A percentile compares a stretch with the other conserved stretches of the same genome.
Evolutionary conservation across 305 asterid species (phyloP).

Genomic region (Fraxinus angustifolia): DNA sequence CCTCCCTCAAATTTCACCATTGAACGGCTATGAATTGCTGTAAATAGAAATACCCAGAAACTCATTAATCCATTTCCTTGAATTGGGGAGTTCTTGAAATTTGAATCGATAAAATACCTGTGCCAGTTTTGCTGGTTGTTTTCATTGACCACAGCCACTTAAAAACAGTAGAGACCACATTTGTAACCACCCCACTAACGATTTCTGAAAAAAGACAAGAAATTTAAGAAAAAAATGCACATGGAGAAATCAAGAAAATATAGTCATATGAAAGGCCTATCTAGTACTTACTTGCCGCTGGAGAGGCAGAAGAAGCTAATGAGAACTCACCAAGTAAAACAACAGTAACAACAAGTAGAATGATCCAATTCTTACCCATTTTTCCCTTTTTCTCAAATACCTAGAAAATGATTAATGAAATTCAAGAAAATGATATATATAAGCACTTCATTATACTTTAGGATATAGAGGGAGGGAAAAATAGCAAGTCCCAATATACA

Average conservation of each 20-base stretch:
- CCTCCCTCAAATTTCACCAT: conserved; percentile 95
- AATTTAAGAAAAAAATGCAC: conserved; percentile 17
- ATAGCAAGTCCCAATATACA: not conserved
- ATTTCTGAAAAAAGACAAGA: conserved; percentile 43
- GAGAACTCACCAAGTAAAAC: conserved; percentile 50
- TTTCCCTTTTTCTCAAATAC: conserved; percentile 16
- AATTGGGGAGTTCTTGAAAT: conserved; percentile 22
- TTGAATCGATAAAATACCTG: not conserved
- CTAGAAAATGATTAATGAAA: conserved; percentile 9
- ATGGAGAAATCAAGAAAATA: not conserved
- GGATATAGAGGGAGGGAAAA: not conserved
- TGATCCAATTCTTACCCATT: conserved; percentile 48
- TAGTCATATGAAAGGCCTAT: not conserved
- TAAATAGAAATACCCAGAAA: conserved; percentile 19
- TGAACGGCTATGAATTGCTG: conserved; percentile 73
- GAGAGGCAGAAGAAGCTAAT: conserved; percentile 62
- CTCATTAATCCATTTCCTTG: conserved; percentile 20
- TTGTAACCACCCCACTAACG: conserved; percentile 72
- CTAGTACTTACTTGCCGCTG: conserved; percentile 69
- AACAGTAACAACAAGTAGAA: conserved; percentile 35
- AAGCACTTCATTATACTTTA: conserved; percentile 29
- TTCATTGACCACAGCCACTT: conserved; percentile 86
- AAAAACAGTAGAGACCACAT: conserved; percentile 69
- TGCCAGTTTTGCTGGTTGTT: conserved; percentile 69
- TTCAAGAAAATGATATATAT: conserved; percentile 33